Percentiles rank a stretch among this genome's conserved stretches.
phyloP scores from a whole-genome alignment of 495 filamentous ascomycete genomes.

The Penicillium odoratum region DNA sequence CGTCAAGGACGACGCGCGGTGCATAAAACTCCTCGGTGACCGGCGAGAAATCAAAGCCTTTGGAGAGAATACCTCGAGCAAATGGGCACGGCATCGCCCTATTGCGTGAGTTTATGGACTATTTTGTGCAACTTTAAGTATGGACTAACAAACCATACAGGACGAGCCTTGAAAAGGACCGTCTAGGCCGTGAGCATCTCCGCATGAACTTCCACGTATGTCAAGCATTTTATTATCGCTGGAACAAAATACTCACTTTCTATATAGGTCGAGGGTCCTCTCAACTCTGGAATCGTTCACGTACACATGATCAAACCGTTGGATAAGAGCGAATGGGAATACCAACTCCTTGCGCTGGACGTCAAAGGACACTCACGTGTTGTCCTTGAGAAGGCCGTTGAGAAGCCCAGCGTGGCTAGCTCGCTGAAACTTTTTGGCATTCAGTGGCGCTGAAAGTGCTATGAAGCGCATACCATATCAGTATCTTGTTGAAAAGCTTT shows the following conservation, averaged over 20 bases:
- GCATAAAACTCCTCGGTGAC: constrained; percentile 72
- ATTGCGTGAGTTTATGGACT: constrained; percentile 63
- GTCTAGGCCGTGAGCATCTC: constrained; percentile 75
- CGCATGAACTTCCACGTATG: constrained; percentile 83
- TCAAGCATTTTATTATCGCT: not conserved
- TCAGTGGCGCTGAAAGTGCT: constrained; percentile 46
- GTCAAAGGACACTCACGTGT: constrained; percentile 58
- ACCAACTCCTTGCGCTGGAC: constrained; percentile 79
- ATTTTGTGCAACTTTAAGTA: not conserved
- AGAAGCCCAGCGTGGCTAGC: constrained; percentile 39
- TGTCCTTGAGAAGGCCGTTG: constrained; percentile 48
- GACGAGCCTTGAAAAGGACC: constrained; percentile 66
- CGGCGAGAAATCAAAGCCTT: constrained; percentile 74
- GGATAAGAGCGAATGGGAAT: constrained; percentile 68
- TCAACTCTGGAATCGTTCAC: constrained; percentile 69
- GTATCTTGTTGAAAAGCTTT: not conserved
- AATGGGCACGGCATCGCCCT: constrained; percentile 81
- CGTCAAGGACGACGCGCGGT: constrained; percentile 69
- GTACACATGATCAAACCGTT: constrained; percentile 73
- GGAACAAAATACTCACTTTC: constrained; percentile 10
- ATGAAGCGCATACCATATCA: constrained; percentile 3
- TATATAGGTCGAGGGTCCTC: constrained; percentile 75
- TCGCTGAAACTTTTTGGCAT: constrained; percentile 53
- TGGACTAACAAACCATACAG: constrained; percentile 34
- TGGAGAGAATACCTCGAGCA: constrained; percentile 79